Evolutionary conservation across 2,329 filamentous ascomycete genomes (phyloP).

Genomic region (Tolypocladium guangdongense): DNA sequence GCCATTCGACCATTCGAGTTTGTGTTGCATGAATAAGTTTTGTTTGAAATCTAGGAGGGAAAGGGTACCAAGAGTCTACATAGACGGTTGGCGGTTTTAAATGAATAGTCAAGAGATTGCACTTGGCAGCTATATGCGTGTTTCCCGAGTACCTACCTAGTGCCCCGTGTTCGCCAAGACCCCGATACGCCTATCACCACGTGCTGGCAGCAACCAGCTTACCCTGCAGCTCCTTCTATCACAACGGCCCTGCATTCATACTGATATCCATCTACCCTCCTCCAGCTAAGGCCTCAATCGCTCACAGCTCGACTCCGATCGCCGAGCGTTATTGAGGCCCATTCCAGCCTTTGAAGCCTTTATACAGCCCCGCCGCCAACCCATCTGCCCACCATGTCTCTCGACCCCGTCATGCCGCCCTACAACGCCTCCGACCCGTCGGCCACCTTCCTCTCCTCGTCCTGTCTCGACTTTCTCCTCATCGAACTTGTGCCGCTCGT

Average conservation of each 20-base stretch:
- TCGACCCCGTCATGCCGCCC: slow-evolving; percentile 57
- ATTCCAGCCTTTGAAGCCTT: background rate
- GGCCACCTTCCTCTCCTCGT: slow-evolving; percentile 67
- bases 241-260: background rate
- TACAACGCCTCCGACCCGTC: slow-evolving; percentile 64
- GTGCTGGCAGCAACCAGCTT: background rate
- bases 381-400: slow-evolving; percentile 46
- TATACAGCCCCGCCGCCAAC: background rate
- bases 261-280: background rate
- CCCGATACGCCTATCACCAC: background rate
- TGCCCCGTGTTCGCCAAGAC: background rate
- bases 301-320: background rate
- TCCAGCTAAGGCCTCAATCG: background rate
- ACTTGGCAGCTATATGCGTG: background rate
- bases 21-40: background rate
- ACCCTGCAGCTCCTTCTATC: background rate
- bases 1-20: background rate
- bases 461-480: slow-evolving; percentile 85
- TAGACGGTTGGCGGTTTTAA: no score
- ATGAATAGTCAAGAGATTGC: background rate
- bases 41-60: background rate
- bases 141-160: no score
- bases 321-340: background rate
- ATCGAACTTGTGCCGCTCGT: slow-evolving; percentile 96
- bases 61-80: no score